Base-by-base conservation (phyloP, 2,329 filamentous ascomycete species). In the Talaromyces sp. region DNA sequence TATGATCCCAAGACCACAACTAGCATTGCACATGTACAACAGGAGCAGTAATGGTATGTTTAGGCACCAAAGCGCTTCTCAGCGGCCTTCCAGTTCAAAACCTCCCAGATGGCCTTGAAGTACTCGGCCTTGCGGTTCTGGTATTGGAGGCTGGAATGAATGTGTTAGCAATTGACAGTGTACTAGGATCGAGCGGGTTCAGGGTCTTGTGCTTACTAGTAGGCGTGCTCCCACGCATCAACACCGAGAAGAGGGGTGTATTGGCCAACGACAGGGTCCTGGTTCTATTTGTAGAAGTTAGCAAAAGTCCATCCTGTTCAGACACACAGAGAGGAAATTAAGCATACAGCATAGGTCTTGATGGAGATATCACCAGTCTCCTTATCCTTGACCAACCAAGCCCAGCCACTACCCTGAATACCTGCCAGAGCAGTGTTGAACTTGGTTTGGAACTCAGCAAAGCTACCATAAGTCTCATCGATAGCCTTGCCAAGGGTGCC, bases 71-170 rank as follows among this genome's bases (percentile, higher is more conserved):
- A 92, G 66, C 91, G 86, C 82, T 88, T 86, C 76, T 90, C 88
- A 52, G 92, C 93, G 33, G 89, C 86, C 85, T 92, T 92, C 93
- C 93, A 97, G 87, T 96, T 96, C 77, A 96, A 82, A 56, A 96
- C 92, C 69, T 96, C 91, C 93, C 93, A 96, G 75, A 96, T 89
- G 62, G 91, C 91, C 71, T 85, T 85, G 79, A 96, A 96, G 84
- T 96, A 96, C 81, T 96, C 92, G 62, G 89, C 92, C 87, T 96
- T 96, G 78, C 92, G 88, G 84, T 96, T 96, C 86, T 96, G 85
- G 81, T 96, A 96, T 82, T 96, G 91, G 65, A 96, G 84, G 80
- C 84, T 85, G 65, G 64, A 68, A 62, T 57, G 62, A 28, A 44
- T 42, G 17, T 15, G 64, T 73, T 65, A 72, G 67, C 56, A 51